Conservation (phyloP, 192 early-diverging fungal species). For the Paraglomus occultum region DNA sequence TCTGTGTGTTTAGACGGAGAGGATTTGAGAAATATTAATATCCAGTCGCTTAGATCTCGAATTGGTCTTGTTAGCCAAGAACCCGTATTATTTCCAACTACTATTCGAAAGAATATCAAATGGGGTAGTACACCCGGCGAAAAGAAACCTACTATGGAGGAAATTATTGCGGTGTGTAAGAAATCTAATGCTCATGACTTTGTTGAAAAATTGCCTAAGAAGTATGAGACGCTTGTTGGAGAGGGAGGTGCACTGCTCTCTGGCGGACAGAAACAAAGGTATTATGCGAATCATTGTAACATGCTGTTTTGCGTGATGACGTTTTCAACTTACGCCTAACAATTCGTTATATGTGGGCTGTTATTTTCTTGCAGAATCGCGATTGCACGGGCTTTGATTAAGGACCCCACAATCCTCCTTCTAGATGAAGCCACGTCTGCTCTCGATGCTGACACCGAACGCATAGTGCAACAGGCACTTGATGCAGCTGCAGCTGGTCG, state of each 20-base stretch:
- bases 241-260: constrained; percentile 74
- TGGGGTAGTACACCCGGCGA: constrained; percentile 49
- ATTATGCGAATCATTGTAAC: not conserved
- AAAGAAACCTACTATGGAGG: constrained; percentile 65
- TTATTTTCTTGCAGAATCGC: constrained; percentile 60
- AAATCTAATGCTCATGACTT: constrained; percentile 76
- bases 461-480: constrained; percentile 79
- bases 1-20: constrained; percentile 64
- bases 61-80: constrained; percentile 79
- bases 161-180: constrained; percentile 63
- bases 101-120: constrained; percentile 73
- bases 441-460: constrained; percentile 77
- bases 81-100: constrained; percentile 76
- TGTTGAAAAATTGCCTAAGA: constrained; percentile 68
- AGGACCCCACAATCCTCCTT: constrained; percentile 83
- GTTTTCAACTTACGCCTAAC: too few relatives aligned
- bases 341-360: too few relatives aligned
- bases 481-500: constrained; percentile 72
- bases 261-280: constrained; percentile 88
- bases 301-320: not conserved
- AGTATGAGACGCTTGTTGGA: constrained; percentile 90
- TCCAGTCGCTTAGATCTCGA: constrained; percentile 59
- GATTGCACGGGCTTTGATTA: constrained; percentile 90
- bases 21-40: constrained; percentile 57
- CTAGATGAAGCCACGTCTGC: constrained; percentile 90